Conservation (phyloP, 352 stramenopile genomes). For the Globisporangium sylvaticum region DNA sequence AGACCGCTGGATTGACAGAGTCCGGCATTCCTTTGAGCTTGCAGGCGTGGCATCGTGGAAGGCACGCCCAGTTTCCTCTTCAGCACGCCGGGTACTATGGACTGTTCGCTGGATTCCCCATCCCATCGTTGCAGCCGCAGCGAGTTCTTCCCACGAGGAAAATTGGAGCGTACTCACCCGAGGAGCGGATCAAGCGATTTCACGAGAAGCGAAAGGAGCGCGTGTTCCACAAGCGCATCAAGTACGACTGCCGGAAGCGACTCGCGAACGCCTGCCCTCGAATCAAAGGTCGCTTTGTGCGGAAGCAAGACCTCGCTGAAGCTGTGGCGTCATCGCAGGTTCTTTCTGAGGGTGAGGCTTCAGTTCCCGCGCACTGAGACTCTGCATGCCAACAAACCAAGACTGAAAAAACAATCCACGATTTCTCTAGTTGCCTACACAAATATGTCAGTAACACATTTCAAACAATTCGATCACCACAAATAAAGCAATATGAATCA, state of each 20-base stretch:
- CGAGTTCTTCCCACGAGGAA: constrained; percentile 19
- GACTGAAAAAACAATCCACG: not conserved
- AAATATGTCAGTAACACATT: not conserved
- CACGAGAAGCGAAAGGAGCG: constrained; percentile 70
- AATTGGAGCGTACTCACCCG: constrained; percentile 63
- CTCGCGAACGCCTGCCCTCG: constrained; percentile 65
- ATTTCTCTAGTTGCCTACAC: not conserved
- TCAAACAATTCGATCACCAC: not conserved
- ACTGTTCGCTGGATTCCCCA: not conserved
- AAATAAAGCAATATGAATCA: constrained; percentile 3
- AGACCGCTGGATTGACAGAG: not conserved
- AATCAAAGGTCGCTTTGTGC: constrained; percentile 69
- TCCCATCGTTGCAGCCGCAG: not conserved
- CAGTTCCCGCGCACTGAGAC: not conserved
- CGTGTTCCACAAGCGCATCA: constrained; percentile 69
- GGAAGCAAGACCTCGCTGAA: constrained; percentile 17
- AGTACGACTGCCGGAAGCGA: constrained; percentile 68
- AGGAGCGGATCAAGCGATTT: constrained; percentile 58
- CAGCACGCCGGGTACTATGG: not conserved
- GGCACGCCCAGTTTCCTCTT: not conserved
- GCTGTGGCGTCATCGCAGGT: not conserved
- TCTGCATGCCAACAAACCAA: not conserved
- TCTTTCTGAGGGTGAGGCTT: not conserved
- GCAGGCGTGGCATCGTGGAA: not conserved
- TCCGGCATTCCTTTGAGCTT: not conserved